A percentile compares a stretch with the other conserved stretches of the same genome.
These are phyloP conservation scores for Trichoderma koningii DNA, from an alignment of 2,329 filamentous ascomycete genomes.

Conservation along the genomic window DNA sequence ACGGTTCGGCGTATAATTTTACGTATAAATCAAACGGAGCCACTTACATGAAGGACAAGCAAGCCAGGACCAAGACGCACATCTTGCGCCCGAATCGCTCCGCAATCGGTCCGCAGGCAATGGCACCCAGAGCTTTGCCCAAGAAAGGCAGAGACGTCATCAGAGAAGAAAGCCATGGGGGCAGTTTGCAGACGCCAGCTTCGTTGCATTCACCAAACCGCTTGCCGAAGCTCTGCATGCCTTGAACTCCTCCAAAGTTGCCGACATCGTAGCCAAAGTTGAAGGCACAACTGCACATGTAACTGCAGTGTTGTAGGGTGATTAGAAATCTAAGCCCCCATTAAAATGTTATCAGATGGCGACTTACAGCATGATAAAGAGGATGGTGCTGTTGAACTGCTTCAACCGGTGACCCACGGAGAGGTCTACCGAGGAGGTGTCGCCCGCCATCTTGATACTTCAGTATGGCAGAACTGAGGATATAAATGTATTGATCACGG, in stretches of 20 bases:
- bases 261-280: slow-evolving; percentile 37
- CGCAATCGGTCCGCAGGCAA: slow-evolving; percentile 26
- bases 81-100: slow-evolving; percentile 26
- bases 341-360: not conserved
- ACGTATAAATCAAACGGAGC: not conserved
- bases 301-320: slow-evolving; percentile 24
- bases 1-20: not conserved
- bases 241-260: slow-evolving; percentile 35
- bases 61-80: slow-evolving; percentile 22
- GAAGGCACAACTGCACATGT: slow-evolving; percentile 35
- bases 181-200: slow-evolving; percentile 29
- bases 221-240: slow-evolving; percentile 34
- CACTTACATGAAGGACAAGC: slow-evolving; percentile 27
- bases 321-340: not conserved
- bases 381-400: slow-evolving; percentile 16
- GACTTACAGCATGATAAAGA: slow-evolving; percentile 24
- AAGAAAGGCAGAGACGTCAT: slow-evolving; percentile 36
- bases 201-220: slow-evolving; percentile 34
- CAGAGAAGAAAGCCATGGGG: slow-evolving; percentile 32
- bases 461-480: not conserved
- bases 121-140: slow-evolving; percentile 30
- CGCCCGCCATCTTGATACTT: slow-evolving; percentile 5
- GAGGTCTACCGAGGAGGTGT: slow-evolving; percentile 1
- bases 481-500: not conserved
- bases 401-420: slow-evolving; percentile 18